These are phyloP conservation scores for Tolypocladium nubicola DNA, from an alignment of 2,329 filamentous ascomycete species.

Conservation along the genomic window DNA sequence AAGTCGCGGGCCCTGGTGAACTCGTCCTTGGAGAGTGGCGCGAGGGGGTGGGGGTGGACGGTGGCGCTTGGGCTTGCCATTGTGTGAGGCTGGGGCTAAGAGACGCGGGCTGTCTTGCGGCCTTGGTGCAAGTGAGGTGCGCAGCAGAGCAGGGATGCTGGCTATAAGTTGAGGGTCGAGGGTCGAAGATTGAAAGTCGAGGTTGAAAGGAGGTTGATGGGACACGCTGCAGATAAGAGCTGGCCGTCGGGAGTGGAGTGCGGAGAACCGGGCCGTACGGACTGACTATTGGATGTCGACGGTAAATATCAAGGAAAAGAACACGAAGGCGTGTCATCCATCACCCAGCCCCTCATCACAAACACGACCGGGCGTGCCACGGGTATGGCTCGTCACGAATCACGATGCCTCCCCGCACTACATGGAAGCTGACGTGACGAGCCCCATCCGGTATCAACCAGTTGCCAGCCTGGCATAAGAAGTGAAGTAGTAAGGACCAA, in stretches of 20 bases:
- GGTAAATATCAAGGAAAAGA: background rate
- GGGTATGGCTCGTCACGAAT: background rate
- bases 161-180: background rate
- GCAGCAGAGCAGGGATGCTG: background rate
- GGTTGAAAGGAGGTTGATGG: background rate
- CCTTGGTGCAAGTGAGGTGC: background rate
- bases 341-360: background rate
- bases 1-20: conserved; percentile 34
- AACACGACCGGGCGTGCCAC: background rate
- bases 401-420: background rate
- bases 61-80: background rate
- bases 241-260: background rate
- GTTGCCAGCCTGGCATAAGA: background rate
- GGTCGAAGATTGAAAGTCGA: background rate
- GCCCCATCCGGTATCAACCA: background rate
- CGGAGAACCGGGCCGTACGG: background rate
- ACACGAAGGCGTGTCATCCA: background rate
- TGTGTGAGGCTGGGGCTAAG: background rate
- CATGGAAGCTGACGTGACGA: background rate
- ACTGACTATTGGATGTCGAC: background rate
- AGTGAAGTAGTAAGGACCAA: no score
- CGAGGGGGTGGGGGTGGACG: conserved; percentile 30
- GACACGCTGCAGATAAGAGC: background rate
- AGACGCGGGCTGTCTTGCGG: background rate
- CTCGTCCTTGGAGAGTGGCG: conserved; percentile 38